Base-by-base conservation (phyloP, 2,329 filamentous ascomycete species). In the Penicillium corylophilum region DNA sequence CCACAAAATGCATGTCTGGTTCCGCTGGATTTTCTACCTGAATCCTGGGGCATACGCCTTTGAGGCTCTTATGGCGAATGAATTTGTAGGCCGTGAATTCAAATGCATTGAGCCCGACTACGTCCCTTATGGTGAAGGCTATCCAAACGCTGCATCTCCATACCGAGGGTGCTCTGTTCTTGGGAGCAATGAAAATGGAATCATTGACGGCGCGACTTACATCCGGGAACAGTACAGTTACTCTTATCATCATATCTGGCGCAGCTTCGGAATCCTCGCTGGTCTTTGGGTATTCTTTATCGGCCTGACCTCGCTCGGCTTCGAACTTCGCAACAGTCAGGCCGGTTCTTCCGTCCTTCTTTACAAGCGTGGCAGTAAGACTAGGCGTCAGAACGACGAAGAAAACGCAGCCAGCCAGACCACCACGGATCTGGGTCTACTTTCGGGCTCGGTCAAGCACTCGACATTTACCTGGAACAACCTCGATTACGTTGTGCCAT, bases 381-480 rank as follows among this genome's bases (percentile, higher is more conserved):
- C 57, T n/a, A 52, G 59, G 24, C 40, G 38, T 5, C 41, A 39
- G 2, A 20, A 33, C 8, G 42, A 48, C 6, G 44, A 49, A 2
- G 29, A 51, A 7, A 46, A 33, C 2, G 2, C 40, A 15, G 5
- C 18, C 8, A 24, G n/a, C 7, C 13, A 46, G 13, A 15, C 40
- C 15, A 2, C 40, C 10, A 50, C 48, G 2, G 44, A 57, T 8
- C 36, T 40, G 1, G 35, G 28, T 5, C 50, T 56, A 0, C 54
- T 67, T 5, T 39, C 53, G 1, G 50, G 88, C 65, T 88, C 82
- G 0, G 85, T 55, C 57, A 86, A 87, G 44, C 83, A 87, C 54
- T 84, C 85, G 35, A 78, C 89, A 2, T 78, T 95, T 50, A 94
- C 90, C 0, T 95, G 90, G 88, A 88, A 91, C 66, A 80, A 88